Evolutionary conservation across 805 yeast species (phyloP).

Genomic region (Candida loeiensis): DNA sequence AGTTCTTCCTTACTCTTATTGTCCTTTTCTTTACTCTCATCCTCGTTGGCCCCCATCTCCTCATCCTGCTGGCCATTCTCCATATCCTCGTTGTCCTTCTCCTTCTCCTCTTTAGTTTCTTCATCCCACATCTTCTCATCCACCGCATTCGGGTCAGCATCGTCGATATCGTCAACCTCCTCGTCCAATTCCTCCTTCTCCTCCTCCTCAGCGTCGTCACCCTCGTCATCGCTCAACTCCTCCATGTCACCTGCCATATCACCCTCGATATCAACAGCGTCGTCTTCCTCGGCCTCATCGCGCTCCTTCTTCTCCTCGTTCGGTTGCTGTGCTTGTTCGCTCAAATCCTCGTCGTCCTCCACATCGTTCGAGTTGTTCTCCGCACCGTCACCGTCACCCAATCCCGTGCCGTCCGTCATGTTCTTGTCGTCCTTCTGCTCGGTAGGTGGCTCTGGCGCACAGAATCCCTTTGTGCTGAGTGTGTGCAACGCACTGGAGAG

Average conservation of each 20-base stretch:
- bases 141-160: conserved; percentile 87
- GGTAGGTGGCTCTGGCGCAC: conserved; percentile 79
- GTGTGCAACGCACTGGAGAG: conserved; percentile 53
- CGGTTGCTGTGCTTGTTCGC: conserved; percentile 72
- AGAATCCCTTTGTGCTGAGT: conserved; percentile 79
- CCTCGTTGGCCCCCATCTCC: conserved; percentile 40
- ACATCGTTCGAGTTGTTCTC: conserved; percentile 76
- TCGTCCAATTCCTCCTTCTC: conserved; percentile 70
- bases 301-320: conserved; percentile 64
- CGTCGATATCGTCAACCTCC: conserved; percentile 84
- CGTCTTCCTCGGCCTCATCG: conserved; percentile 67
- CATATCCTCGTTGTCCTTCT: conserved; percentile 73
- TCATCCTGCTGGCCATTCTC: conserved; percentile 46
- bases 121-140: conserved; percentile 99
- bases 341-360: conserved; percentile 86
- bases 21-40: conserved; percentile 24
- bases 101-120: conserved; percentile 73
- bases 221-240: conserved; percentile 67
- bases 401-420: conserved; percentile 81
- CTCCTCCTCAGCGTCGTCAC: conserved; percentile 46
- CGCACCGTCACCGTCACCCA: conserved; percentile 92
- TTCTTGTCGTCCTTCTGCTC: conserved; percentile 60
- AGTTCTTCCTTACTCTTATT: conserved; percentile 27
- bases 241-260: conserved; percentile 95
- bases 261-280: conserved; percentile 92